A percentile compares a stretch with the other conserved stretches of the same genome.
These are phyloP conservation scores for Annona cherimola DNA, from an alignment of 164 flowering plant species.

Conservation along the genomic window DNA sequence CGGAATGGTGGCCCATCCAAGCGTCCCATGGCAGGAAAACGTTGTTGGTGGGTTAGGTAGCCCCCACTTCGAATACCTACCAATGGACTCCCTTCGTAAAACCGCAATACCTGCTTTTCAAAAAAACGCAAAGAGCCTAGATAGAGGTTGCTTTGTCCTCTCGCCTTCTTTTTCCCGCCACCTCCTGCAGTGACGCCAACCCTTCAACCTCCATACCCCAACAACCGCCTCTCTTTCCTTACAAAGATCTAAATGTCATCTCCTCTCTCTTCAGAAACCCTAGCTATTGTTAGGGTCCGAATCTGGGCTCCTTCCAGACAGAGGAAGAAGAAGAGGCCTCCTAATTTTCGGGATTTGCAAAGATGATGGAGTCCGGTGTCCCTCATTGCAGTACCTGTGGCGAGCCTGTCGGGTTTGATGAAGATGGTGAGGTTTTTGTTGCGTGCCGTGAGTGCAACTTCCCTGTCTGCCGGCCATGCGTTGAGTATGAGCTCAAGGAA, in stretches of 20 bases:
- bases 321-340: constrained; percentile 2
- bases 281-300: constrained; percentile 7
- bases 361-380: constrained; percentile 74
- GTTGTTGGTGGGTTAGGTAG: constrained; percentile 33
- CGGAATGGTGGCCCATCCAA: too few relatives aligned
- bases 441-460: constrained; percentile 83
- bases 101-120: constrained; percentile 38
- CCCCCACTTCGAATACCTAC: constrained; percentile 31
- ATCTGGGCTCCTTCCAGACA: background rate
- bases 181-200: constrained; percentile 42
- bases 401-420: constrained; percentile 47
- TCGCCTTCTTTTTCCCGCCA: constrained; percentile 28
- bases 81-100: constrained; percentile 33
- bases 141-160: constrained; percentile 41
- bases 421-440: constrained; percentile 66
- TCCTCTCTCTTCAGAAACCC: constrained; percentile 11
- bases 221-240: constrained; percentile 30
- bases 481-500: constrained; percentile 63
- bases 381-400: constrained; percentile 79
- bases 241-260: constrained; percentile 24
- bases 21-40: background rate
- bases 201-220: constrained; percentile 41
- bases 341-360: constrained; percentile 6
- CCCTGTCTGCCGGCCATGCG: constrained; percentile 65
- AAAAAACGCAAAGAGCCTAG: constrained; percentile 12